phyloP scores from a whole-genome alignment of 768 basidiomycete species.

The Coprinopsis sp. region DNA sequence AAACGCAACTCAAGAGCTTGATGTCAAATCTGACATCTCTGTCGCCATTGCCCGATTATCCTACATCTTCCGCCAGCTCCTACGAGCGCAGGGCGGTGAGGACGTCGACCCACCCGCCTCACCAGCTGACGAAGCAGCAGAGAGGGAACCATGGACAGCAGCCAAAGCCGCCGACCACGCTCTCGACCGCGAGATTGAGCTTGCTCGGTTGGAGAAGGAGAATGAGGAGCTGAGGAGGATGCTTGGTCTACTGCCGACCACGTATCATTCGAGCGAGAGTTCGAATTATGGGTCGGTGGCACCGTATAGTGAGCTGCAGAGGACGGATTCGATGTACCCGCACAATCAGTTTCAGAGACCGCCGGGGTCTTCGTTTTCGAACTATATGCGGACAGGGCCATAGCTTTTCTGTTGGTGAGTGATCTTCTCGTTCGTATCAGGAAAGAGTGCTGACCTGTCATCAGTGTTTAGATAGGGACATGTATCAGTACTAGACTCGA shows the following conservation, averaged over 20 bases:
- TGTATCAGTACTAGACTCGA: too few relatives aligned
- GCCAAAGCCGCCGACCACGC: slow-evolving; percentile 59
- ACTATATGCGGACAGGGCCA: too few relatives aligned
- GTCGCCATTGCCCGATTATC: slow-evolving; percentile 69
- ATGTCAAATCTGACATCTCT: slow-evolving; percentile 60
- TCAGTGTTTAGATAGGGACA: too few relatives aligned
- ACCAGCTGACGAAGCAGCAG: slow-evolving; percentile 28
- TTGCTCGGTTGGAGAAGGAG: slow-evolving; percentile 81
- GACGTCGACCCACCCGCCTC: slow-evolving; percentile 30
- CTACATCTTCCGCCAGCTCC: slow-evolving; percentile 58
- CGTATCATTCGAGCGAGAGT: slow-evolving; percentile 19
- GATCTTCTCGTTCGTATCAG: too few relatives aligned
- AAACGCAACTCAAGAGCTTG: slow-evolving; percentile 52
- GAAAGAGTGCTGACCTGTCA: too few relatives aligned
- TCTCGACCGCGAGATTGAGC: slow-evolving; percentile 86
- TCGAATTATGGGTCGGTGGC: slow-evolving; percentile 13
- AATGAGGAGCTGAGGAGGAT: slow-evolving; percentile 77
- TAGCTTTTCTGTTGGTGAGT: too few relatives aligned
- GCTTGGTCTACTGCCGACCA: slow-evolving; percentile 44
- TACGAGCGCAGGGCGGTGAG: slow-evolving; percentile 71
- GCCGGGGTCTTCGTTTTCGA: too few relatives aligned
- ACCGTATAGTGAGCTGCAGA: slow-evolving; percentile 16
- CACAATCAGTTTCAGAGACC: slow-evolving; percentile 1
- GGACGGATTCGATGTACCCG: background rate
- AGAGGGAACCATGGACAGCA: slow-evolving; percentile 36